A percentile compares a stretch with the other conserved stretches of the same genome.
phyloP scores from a whole-genome alignment of 768 basidiomycete species.

The Podaxis mareebaensis region DNA sequence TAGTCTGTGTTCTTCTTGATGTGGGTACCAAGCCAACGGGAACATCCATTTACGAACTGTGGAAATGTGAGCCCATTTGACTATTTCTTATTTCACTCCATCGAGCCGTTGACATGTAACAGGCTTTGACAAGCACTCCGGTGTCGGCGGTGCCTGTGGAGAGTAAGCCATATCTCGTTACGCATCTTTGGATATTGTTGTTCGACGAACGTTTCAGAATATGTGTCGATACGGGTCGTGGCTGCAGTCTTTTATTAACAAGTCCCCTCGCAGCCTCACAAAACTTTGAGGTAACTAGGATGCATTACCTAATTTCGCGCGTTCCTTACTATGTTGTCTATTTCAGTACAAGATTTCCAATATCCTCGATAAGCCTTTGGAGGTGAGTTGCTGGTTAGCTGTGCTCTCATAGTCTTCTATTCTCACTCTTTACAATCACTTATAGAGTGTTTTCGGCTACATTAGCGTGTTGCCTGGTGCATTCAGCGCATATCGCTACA shows the following conservation, averaged over 20 bases:
- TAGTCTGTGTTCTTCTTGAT: slow-evolving; percentile 89
- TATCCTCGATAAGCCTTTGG: slow-evolving; percentile 93
- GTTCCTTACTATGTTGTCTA: slow-evolving; percentile 14
- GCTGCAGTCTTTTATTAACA: slow-evolving; percentile 66
- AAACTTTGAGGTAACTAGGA: slow-evolving; percentile 75
- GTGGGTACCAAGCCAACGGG: slow-evolving; percentile 95
- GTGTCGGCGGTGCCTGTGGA: slow-evolving; percentile 94
- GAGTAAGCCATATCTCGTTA: slow-evolving; percentile 50
- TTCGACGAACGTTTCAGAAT: slow-evolving; percentile 46
- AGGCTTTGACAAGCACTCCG: slow-evolving; percentile 78
- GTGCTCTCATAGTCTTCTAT: neutral
- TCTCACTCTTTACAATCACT: slow-evolving; percentile 6
- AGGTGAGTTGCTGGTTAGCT: slow-evolving; percentile 47
- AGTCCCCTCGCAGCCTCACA: slow-evolving; percentile 90
- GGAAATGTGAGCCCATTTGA: slow-evolving; percentile 67
- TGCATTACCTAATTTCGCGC: neutral
- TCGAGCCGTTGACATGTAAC: slow-evolving; percentile 27
- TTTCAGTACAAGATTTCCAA: slow-evolving; percentile 91
- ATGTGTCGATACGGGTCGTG: slow-evolving; percentile 78
- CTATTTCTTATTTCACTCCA: neutral
- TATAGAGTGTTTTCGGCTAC: slow-evolving; percentile 78
- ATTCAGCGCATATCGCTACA: slow-evolving; percentile 90
- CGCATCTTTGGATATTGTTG: neutral
- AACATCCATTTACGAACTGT: slow-evolving; percentile 93
- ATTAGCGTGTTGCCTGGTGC: slow-evolving; percentile 90